phyloP scores from a whole-genome alignment of 495 filamentous ascomycete species.

The Penicillium manginii region DNA sequence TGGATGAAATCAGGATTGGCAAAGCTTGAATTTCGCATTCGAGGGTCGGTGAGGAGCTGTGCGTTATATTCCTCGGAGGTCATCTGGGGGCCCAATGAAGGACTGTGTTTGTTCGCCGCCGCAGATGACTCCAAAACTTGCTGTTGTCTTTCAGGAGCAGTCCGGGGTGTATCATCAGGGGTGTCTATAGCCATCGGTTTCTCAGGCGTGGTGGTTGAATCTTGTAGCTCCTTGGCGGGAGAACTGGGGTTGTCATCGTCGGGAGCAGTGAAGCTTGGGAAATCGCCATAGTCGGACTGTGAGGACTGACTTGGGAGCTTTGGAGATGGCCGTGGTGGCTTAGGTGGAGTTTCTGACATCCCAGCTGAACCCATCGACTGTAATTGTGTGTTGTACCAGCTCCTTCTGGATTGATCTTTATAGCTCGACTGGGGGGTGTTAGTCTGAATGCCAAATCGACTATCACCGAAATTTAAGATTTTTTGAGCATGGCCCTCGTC shows the following conservation, averaged over 20 bases:
- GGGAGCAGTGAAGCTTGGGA: constrained; percentile 42
- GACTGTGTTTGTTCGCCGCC: constrained; percentile 13
- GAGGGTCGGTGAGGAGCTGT: constrained; percentile 75
- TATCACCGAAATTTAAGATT: constrained; percentile 74
- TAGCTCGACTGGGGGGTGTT: constrained; percentile 63
- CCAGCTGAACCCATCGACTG: constrained; percentile 32
- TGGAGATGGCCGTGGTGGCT: constrained; percentile 2
- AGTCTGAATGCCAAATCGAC: constrained; percentile 66
- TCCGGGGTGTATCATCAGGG: neutral
- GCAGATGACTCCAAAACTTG: constrained; percentile 12
- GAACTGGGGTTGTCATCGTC: constrained; percentile 18
- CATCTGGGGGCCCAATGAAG: constrained; percentile 45
- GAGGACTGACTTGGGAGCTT: constrained; percentile 13
- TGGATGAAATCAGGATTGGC: constrained; percentile 90
- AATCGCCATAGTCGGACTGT: constrained; percentile 51
- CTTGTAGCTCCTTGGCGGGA: neutral
- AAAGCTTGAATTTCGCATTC: constrained; percentile 80
- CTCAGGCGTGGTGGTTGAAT: neutral
- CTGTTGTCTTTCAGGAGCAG: neutral
- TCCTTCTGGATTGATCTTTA: constrained; percentile 71
- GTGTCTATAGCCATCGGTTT: neutral
- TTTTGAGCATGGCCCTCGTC: constrained; percentile 79
- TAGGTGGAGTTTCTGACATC: constrained; percentile 13
- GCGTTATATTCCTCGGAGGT: constrained; percentile 94
- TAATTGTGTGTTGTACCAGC: constrained; percentile 80